Base-by-base conservation (phyloP, 805 yeast genomes). In the Cyberlindnera amylophila region DNA sequence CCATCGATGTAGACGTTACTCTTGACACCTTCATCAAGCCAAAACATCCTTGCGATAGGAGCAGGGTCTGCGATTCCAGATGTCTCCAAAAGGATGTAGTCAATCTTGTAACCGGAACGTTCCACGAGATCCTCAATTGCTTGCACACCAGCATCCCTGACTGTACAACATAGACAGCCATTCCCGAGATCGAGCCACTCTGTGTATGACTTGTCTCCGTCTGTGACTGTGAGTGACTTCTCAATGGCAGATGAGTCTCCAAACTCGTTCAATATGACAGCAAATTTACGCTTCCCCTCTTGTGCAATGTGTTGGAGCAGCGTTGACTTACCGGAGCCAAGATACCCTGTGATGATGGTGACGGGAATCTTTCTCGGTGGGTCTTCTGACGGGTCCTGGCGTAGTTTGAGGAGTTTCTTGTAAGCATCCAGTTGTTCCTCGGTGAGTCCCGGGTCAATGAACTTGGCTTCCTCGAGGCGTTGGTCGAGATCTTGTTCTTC, bases 11-110 rank as follows among this genome's bases (percentile, higher is more conserved):
- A 86, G 2, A 93, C 88, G 51, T 81, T 82, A 4, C 96, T 81
- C 13, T 82, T 74, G 44, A 93, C 69, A 0, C 90, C 97, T 18
- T 86, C 91, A 61, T 93, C 99, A 24, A 90, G 72, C 99, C 99
- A 93, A 64, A 93, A 93, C 96, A 91, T 91, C 50, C 81, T 78
- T 4, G 97, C 96, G 21, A 93, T 88, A 0, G 98, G 98, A 0
- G 90, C 97, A 0, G 99, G 99, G 58, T 93, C 98, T 0, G 99
- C 99, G 13, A 93, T 74, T 0, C 99, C 99, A 0, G 96, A 88
- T 0, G 99, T 93, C 59, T 93, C 99, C 40, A 93, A 67, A 18
- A 93, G 61, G n/a, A 93, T 89, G 58, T 91, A 85, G 63, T 93
- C 99, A 39, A 91, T 89, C 39, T 74, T 74, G 26, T 78, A 82